phyloP scores from a whole-genome alignment of 2,329 filamentous ascomycete species.

The Rosellinia necatrix region DNA sequence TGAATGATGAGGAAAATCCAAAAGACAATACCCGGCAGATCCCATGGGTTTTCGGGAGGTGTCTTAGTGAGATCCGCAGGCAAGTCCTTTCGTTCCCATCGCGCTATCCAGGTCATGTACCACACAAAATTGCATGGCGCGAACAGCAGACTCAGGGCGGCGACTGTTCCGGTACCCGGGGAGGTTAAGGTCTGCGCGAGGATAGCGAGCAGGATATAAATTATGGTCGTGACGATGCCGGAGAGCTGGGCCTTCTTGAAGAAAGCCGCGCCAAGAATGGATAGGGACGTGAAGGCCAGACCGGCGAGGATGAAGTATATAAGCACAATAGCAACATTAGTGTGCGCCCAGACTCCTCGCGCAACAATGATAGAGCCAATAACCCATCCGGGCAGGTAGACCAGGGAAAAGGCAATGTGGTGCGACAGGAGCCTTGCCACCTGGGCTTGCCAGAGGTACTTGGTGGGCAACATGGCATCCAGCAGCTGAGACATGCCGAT shows the following conservation, averaged over 20 bases:
- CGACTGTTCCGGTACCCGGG: slow-evolving; percentile 66
- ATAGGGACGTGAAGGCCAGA: slow-evolving; percentile 76
- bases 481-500: slow-evolving; percentile 85
- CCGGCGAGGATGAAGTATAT: slow-evolving; percentile 79
- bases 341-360: slow-evolving; percentile 66
- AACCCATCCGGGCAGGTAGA: slow-evolving; percentile 85
- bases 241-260: slow-evolving; percentile 89
- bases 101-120: slow-evolving; percentile 75
- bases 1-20: slow-evolving; percentile 81
- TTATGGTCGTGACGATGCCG: slow-evolving; percentile 77
- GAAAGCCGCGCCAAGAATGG: slow-evolving; percentile 79
- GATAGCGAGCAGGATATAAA: slow-evolving; percentile 76
- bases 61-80: slow-evolving; percentile 64
- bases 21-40: slow-evolving; percentile 73
- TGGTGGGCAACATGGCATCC: slow-evolving; percentile 88
- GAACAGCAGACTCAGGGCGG: slow-evolving; percentile 76
- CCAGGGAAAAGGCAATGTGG: slow-evolving; percentile 76
- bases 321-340: slow-evolving; percentile 68
- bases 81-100: slow-evolving; percentile 68
- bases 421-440: slow-evolving; percentile 77
- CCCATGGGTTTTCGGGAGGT: slow-evolving; percentile 69
- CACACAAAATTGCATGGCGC: slow-evolving; percentile 87
- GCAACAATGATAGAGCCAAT: slow-evolving; percentile 70
- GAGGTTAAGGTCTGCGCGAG: slow-evolving; percentile 75
- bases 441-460: slow-evolving; percentile 75